Evolutionary conservation across 495 filamentous ascomycete species (phyloP), one percentile per base, ranked within the genome.

Genomic region (Aspergillus cavernicola): DNA sequence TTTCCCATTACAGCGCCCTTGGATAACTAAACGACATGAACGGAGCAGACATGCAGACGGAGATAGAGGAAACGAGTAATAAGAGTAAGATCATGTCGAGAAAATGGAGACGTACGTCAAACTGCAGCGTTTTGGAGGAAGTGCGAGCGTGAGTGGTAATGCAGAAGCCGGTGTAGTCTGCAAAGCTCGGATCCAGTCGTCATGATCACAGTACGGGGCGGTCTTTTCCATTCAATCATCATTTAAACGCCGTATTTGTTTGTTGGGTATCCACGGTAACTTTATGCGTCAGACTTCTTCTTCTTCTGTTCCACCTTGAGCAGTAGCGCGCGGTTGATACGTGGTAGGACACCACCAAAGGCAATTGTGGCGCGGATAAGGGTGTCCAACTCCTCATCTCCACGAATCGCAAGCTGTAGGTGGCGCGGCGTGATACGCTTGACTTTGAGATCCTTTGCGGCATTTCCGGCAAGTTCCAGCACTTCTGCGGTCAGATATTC

Each of bases 301-400:
- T 98, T 98, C 88, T 97, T 97, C 75, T 97, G 90, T 75, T 97
- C 95, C 47, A 97, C 95, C 86, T 98, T 98, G 65, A 97, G 81
- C 57, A 98, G 79, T 55, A 98, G 79, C 19, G 93, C 93, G 58
- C 93, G 88, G 78, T 98, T 97, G 88, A 98, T 98, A 70, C 96
- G 93, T 26, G 93, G 93, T 62, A 98, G 77, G 33, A 98, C 93
- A 86, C 93, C 93, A 75, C 93, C 93, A 57, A 95, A 97, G 52
- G 93, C 93, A 67, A 98, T 98, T 41, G 93, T 98, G 24, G 93
- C 93, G 60, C 95, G 88, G 69, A 97, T 97, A 28, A 98, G 80
- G 33, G 90, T 97, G 63, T 98, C 93, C 58, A 98, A 80, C 75
- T 98, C 93, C 77, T 98, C 93, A 70, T 98, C 93, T 65, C 93